Percentiles rank a stretch among this genome's conserved stretches.
These are phyloP conservation scores for Malus hybrid DNA, from an alignment of 331 rosid species.

Conservation along the genomic window DNA sequence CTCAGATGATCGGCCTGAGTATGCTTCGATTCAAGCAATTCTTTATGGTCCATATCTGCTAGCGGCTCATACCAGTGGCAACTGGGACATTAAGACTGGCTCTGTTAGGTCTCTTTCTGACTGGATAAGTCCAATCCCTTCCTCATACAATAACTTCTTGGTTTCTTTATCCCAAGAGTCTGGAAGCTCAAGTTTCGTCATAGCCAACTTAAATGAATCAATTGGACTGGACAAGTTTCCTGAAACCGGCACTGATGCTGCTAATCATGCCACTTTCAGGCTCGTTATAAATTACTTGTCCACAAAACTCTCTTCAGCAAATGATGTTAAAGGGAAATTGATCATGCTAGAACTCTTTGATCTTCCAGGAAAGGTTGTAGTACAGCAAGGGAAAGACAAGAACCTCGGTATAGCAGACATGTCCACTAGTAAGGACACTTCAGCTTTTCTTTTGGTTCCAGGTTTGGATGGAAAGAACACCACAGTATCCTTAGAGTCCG, in stretches of 20 bases:
- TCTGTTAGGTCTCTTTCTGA: conserved; percentile 22
- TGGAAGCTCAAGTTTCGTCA: conserved; percentile 24
- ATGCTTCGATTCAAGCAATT: conserved; percentile 57
- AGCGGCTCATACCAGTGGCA: conserved; percentile 45
- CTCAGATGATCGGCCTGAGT: conserved; percentile 73
- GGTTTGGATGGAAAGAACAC: conserved; percentile 54
- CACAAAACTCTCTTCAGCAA: conserved; percentile 1
- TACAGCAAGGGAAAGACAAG: conserved; percentile 31
- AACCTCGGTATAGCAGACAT: conserved; percentile 31
- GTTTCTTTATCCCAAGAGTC: conserved; percentile 42
- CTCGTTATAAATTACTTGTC: conserved; percentile 24
- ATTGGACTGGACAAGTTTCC: conserved; percentile 42
- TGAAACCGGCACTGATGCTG: conserved; percentile 32
- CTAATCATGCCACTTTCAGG: conserved; percentile 59
- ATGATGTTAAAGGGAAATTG: conserved; percentile 19
- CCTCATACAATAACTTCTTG: conserved; percentile 33
- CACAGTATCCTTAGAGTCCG: conserved; percentile 48
- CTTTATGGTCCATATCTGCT: conserved; percentile 83
- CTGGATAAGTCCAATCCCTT: conserved; percentile 60
- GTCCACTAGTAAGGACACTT: conserved; percentile 14
- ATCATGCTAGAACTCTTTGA: conserved; percentile 57
- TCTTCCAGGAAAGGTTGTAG: conserved; percentile 55
- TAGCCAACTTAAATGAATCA: conserved; percentile 43
- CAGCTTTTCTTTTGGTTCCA: conserved; percentile 31
- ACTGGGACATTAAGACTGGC: conserved; percentile 47